phyloP scores from a whole-genome alignment of 129 eudicot species.

The Helichrysum umbraculigerum region DNA sequence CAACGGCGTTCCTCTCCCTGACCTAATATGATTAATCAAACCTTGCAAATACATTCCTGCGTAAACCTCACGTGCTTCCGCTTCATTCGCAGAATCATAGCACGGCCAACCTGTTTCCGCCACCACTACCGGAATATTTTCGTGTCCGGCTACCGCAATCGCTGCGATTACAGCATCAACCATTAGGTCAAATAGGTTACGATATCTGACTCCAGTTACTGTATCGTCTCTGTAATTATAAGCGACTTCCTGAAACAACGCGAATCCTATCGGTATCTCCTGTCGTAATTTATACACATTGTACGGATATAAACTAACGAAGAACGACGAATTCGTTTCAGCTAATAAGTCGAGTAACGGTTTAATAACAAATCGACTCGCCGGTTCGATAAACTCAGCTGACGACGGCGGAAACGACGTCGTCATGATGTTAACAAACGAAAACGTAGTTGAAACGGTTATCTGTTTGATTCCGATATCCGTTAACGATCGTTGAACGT shows the following conservation, averaged over 20 bases:
- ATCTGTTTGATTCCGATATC: conserved; percentile 65
- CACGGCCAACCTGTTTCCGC: conserved; percentile 90
- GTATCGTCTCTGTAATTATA: conserved; percentile 73
- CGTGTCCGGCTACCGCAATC: conserved; percentile 75
- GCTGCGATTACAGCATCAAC: conserved; percentile 69
- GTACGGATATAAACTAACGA: conserved; percentile 71
- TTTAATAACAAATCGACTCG: conserved; percentile 40
- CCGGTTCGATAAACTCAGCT: conserved; percentile 70
- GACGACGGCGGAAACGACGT: conserved; percentile 84
- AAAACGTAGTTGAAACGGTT: conserved; percentile 76
- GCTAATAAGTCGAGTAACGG: conserved; percentile 61
- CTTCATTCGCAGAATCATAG: conserved; percentile 30
- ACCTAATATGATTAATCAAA: conserved; percentile 51
- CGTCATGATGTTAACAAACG: conserved; percentile 52
- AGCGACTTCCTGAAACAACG: conserved; percentile 57
- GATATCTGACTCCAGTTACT: conserved; percentile 74
- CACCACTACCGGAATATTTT: conserved; percentile 70
- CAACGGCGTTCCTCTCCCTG: conserved; percentile 72
- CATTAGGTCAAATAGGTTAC: conserved; percentile 84
- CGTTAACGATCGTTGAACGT: conserved; percentile 47
- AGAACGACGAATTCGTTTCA: conserved; percentile 70
- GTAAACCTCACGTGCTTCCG: conserved; percentile 41
- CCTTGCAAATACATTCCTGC: conserved; percentile 74
- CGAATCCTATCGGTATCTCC: conserved; percentile 68
- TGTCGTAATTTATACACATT: conserved; percentile 44